Conservation (phyloP, 1,284 basidiomycete species). For the Ustilago loliicola region DNA sequence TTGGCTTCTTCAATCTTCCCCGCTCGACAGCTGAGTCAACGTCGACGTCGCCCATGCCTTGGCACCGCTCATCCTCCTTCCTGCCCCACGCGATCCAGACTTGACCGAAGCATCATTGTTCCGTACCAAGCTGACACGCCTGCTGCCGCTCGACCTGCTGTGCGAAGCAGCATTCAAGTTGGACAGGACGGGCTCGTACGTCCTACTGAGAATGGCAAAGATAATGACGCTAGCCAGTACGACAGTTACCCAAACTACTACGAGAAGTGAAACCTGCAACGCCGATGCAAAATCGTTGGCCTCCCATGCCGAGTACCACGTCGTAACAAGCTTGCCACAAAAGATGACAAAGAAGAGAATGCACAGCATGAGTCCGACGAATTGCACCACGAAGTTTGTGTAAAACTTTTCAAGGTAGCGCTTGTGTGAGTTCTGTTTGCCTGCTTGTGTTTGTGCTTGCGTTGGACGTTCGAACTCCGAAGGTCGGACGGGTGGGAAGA, state of each 20-base stretch:
- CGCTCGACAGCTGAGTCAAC: slow-evolving; percentile 23
- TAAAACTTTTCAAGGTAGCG: slow-evolving; percentile 43
- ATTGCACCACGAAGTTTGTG: slow-evolving; percentile 38
- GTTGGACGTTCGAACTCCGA: slow-evolving; percentile 29
- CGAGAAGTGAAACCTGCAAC: slow-evolving; percentile 21
- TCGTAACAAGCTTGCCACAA: slow-evolving; percentile 27
- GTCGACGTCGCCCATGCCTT: slow-evolving; percentile 24
- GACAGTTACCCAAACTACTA: slow-evolving; percentile 31
- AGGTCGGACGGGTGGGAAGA: slow-evolving; percentile 40
- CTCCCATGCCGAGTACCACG: slow-evolving; percentile 42
- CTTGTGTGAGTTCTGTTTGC: slow-evolving; percentile 27
- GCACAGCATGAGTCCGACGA: slow-evolving; percentile 23
- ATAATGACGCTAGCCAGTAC: slow-evolving; percentile 31
- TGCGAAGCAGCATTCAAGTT: slow-evolving; percentile 12
- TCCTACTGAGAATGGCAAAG: slow-evolving; percentile 36
- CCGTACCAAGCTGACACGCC: slow-evolving; percentile 12
- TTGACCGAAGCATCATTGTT: background rate
- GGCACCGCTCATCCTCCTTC: slow-evolving; percentile 20
- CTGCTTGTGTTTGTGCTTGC: slow-evolving; percentile 1
- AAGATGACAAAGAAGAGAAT: slow-evolving; percentile 34
- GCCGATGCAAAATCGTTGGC: slow-evolving; percentile 18
- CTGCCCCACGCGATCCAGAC: background rate
- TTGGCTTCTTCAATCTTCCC: slow-evolving; percentile 10
- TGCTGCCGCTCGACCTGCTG: slow-evolving; percentile 14
- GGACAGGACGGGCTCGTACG: slow-evolving; percentile 41